A percentile compares a stretch with the other conserved stretches of the same genome.
phyloP scores from a whole-genome alignment of 352 stramenopile genomes.

The Pythium plurisporium region DNA sequence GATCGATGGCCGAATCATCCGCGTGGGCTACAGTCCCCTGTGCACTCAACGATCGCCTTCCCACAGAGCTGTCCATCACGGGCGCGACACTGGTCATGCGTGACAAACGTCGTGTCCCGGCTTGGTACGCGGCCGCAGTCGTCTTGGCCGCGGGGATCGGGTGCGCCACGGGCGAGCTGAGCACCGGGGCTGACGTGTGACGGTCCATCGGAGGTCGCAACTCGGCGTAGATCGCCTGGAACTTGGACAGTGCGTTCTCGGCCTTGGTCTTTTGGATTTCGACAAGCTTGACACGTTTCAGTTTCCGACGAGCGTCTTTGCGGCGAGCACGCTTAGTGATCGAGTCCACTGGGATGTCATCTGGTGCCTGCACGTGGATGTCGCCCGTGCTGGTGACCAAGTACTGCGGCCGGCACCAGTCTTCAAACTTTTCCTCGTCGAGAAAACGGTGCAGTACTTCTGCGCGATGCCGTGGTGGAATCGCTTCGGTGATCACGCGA shows the following conservation, averaged over 20 bases:
- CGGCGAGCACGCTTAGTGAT: not conserved
- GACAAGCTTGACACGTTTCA: not conserved
- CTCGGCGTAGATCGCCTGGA: conserved; percentile 8
- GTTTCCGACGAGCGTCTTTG: not conserved
- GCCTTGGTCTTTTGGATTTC: not conserved
- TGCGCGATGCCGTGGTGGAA: not conserved
- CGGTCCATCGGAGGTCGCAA: conserved; percentile 1
- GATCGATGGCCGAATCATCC: not conserved
- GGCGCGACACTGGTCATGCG: not conserved
- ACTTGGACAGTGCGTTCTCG: not conserved
- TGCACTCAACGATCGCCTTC: not conserved
- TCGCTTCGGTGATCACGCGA: conserved; percentile 10
- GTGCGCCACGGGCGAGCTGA: not conserved
- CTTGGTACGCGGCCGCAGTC: not conserved
- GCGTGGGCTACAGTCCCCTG: not conserved
- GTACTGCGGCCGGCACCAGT: conserved; percentile 10
- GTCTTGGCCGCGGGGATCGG: not conserved
- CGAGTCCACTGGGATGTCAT: not conserved
- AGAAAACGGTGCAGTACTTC: not conserved
- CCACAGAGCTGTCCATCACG: not conserved
- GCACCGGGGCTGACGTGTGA: conserved; percentile 1
- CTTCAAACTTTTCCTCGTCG: conserved; percentile 13
- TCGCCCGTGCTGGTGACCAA: conserved; percentile 7
- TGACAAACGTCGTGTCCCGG: not conserved
- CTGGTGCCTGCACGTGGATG: conserved; percentile 14